Evolutionary conservation across 2,329 filamentous ascomycete species (phyloP).

Genomic region (Lomentospora prolificans): DNA sequence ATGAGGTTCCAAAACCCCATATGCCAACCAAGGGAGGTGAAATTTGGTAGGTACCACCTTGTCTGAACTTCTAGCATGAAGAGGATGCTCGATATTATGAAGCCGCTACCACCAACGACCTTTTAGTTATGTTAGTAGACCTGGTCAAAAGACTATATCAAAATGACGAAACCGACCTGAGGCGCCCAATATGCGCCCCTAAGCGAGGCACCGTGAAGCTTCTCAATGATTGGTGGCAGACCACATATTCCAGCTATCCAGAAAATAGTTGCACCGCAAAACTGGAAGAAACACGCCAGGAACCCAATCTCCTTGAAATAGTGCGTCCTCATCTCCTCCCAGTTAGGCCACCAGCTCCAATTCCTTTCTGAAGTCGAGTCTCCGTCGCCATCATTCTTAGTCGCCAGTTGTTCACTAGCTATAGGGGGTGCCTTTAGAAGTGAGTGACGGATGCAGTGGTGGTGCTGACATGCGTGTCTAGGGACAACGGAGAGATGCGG

Average conservation of each 20-base stretch:
- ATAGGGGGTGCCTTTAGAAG: constrained; percentile 11
- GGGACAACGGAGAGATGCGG: constrained; percentile 10
- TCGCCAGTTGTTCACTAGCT: not conserved
- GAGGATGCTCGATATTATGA: constrained; percentile 46
- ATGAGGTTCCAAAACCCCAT: constrained; percentile 57
- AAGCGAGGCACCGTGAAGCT: constrained; percentile 31
- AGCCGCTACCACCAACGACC: constrained; percentile 51
- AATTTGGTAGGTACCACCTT: constrained; percentile 51
- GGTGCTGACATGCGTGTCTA: constrained; percentile 16
- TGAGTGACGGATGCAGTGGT: constrained; percentile 16
- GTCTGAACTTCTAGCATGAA: constrained; percentile 60
- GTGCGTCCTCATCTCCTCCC: constrained; percentile 45
- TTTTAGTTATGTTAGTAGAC: not conserved
- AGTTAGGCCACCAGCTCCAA: constrained; percentile 53
- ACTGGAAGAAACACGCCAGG: constrained; percentile 45
- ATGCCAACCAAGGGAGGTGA: constrained; percentile 52
- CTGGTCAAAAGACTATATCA: not conserved
- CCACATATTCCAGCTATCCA: constrained; percentile 54
- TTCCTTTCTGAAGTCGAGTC: constrained; percentile 12
- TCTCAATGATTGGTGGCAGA: constrained; percentile 43
- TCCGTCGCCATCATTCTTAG: constrained; percentile 3
- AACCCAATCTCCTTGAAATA: constrained; percentile 55
- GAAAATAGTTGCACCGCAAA: constrained; percentile 52
- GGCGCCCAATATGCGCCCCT: constrained; percentile 51
- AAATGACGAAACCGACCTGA: constrained; percentile 23